phyloP scores from a whole-genome alignment of 305 asterid species.

The Ilex paraguariensis region DNA sequence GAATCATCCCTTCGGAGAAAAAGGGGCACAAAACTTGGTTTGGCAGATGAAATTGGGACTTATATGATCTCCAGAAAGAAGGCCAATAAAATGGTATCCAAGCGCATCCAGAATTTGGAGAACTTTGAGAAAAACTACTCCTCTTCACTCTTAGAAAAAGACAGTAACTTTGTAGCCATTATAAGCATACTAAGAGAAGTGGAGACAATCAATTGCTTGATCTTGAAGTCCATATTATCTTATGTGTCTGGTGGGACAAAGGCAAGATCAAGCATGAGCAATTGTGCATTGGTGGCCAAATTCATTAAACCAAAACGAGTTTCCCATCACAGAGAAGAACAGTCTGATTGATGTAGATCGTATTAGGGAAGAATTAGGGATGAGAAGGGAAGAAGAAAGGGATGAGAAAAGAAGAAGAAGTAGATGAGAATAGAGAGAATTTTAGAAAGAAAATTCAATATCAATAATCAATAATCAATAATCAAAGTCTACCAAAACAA shows the following conservation, averaged over 20 bases:
- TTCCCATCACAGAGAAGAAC: neutral
- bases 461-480: too few species aligned
- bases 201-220: constrained; percentile 5
- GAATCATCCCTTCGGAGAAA: constrained; percentile 19
- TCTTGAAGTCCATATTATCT: constrained; percentile 12
- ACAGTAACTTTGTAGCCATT: neutral
- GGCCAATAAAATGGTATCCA: constrained; percentile 9
- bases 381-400: too few species aligned
- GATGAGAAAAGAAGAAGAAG: too few species aligned
- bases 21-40: constrained; percentile 3
- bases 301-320: constrained; percentile 4
- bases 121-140: constrained; percentile 8
- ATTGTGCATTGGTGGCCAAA: constrained; percentile 16
- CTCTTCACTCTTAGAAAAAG: constrained; percentile 6
- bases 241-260: constrained; percentile 13
- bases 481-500: too few species aligned
- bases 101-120: constrained; percentile 12
- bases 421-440: too few species aligned
- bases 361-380: too few species aligned
- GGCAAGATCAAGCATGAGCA: constrained; percentile 11
- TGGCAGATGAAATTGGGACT: neutral
- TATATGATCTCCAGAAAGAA: constrained; percentile 7
- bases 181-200: constrained; percentile 7
- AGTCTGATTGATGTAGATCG: too few species aligned
- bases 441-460: too few species aligned